These are phyloP conservation scores for Candida coquimbonensis DNA, from an alignment of 805 yeast genomes.

Conservation along the genomic window DNA sequence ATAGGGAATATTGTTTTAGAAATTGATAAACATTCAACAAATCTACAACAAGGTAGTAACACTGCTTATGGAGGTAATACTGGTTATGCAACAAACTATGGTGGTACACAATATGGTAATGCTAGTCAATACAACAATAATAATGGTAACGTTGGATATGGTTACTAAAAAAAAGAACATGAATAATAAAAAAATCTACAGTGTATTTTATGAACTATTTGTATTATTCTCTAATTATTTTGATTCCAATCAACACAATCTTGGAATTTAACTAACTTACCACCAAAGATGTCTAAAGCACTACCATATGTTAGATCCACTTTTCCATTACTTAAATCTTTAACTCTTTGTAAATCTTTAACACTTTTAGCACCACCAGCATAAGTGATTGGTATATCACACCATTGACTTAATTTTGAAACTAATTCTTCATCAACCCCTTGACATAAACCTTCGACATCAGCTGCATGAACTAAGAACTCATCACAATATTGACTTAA, in stretches of 20 bases:
- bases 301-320: slow-evolving; percentile 94
- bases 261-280: slow-evolving; percentile 63
- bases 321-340: slow-evolving; percentile 62
- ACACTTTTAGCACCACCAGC: slow-evolving; percentile 93
- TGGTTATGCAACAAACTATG: slow-evolving; percentile 8
- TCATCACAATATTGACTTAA: slow-evolving; percentile 71
- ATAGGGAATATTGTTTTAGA: slow-evolving; percentile 82
- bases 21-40: slow-evolving; percentile 41
- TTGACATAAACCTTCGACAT: slow-evolving; percentile 91
- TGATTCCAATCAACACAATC: slow-evolving; percentile 76
- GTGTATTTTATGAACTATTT: not conserved
- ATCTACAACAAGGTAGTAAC: slow-evolving; percentile 20
- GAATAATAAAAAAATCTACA: not conserved
- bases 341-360: slow-evolving; percentile 61
- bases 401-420: slow-evolving; percentile 68
- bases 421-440: slow-evolving; percentile 88
- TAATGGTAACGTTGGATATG: not conserved
- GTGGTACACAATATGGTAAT: slow-evolving; percentile 15
- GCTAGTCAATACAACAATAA: not conserved
- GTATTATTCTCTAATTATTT: slow-evolving; percentile 9
- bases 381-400: slow-evolving; percentile 71
- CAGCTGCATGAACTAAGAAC: slow-evolving; percentile 94
- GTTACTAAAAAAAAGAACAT: not conserved
- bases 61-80: slow-evolving; percentile 1
- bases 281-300: slow-evolving; percentile 93